Conservation (phyloP, 2,329 filamentous ascomycete species). For the Pyricularia sp. region DNA sequence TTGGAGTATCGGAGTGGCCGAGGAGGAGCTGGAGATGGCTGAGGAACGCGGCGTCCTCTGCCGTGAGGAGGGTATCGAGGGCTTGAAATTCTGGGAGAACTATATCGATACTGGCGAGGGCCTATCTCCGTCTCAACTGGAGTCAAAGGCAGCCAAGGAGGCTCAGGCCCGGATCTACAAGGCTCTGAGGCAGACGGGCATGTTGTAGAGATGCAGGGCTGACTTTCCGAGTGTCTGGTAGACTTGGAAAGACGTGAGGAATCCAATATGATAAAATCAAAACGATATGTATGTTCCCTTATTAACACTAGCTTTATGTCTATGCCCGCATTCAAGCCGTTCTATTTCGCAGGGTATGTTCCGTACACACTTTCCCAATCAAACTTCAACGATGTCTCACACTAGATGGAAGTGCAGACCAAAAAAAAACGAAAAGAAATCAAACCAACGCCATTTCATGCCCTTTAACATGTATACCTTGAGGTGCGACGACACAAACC, state of each 20-base stretch:
- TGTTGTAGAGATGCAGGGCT: conserved; percentile 17
- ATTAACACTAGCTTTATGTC: neutral
- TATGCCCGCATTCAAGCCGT: neutral
- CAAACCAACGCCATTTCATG: neutral
- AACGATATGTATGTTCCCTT: neutral
- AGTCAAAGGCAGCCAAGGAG: conserved; percentile 19
- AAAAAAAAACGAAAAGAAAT: neutral
- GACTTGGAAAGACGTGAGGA: neutral
- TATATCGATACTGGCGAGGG: conserved; percentile 41
- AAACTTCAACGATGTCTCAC: neutral
- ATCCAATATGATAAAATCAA: neutral
- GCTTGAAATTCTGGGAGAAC: conserved; percentile 90
- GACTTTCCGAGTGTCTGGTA: neutral
- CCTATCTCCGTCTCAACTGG: conserved; percentile 10
- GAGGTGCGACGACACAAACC: neutral
- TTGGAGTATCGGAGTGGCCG: conserved; percentile 94
- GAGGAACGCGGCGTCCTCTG: conserved; percentile 84
- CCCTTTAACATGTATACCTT: neutral
- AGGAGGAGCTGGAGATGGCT: conserved; percentile 94
- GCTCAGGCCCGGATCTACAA: conserved; percentile 31
- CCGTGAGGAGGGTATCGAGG: conserved; percentile 85
- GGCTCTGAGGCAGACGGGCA: conserved; percentile 32
- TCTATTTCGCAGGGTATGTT: neutral
- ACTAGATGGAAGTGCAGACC: neutral
- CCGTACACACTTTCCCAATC: neutral